Conservation (phyloP, 306 rosid species). For the Pyrus pyrifolia region DNA sequence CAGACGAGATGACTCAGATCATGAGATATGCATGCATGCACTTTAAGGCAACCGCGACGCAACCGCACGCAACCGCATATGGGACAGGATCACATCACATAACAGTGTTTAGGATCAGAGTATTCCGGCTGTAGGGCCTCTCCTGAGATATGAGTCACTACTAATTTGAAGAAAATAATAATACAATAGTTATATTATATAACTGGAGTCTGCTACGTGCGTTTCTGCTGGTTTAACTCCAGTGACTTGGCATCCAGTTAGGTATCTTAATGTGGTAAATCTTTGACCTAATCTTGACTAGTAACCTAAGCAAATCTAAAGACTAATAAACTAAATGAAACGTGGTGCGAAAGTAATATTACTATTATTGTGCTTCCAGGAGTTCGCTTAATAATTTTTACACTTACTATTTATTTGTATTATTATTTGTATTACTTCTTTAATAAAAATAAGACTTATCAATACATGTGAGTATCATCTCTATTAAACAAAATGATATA, state of each 20-base stretch:
- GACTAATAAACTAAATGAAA: neutral
- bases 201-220: constrained; percentile 13
- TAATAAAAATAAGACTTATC: too few relatives aligned
- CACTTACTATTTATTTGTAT: too few relatives aligned
- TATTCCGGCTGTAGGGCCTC: constrained; percentile 7
- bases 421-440: too few relatives aligned
- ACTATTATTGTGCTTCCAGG: neutral
- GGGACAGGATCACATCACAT: neutral
- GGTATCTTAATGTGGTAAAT: neutral
- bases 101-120: neutral
- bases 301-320: neutral
- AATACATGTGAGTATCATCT: too few relatives aligned
- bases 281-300: neutral
- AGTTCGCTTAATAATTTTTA: neutral
- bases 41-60: neutral
- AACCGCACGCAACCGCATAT: neutral
- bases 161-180: constrained; percentile 6
- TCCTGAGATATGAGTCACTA: neutral
- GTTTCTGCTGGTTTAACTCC: neutral
- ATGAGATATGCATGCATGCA: neutral
- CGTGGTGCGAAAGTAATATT: neutral
- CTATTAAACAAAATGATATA: too few relatives aligned
- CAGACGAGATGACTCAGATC: neutral
- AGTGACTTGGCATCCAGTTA: neutral
- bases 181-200: too few relatives aligned